phyloP scores from a whole-genome alignment of 352 stramenopile genomes.

The Globisporangium yorkense region DNA sequence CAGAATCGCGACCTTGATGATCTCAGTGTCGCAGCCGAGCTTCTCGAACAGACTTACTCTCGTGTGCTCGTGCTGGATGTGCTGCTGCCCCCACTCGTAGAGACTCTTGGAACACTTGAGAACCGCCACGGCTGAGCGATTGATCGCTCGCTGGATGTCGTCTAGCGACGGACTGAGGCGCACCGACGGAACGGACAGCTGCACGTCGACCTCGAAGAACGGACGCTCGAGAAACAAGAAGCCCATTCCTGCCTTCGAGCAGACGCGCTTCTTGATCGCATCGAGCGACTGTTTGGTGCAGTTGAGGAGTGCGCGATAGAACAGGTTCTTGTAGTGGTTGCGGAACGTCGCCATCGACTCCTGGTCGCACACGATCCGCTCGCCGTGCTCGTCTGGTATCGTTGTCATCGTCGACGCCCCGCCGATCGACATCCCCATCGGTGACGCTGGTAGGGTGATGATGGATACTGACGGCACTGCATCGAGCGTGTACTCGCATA shows the following conservation, averaged over 20 bases:
- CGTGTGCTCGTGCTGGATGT: conserved; percentile 38
- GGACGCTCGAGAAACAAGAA: conserved; percentile 81
- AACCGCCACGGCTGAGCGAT: conserved; percentile 68
- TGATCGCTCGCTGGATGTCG: conserved; percentile 84
- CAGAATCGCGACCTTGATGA: conserved; percentile 85
- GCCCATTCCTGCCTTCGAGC: conserved; percentile 65
- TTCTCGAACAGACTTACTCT: conserved; percentile 74
- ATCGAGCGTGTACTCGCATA: conserved; percentile 69
- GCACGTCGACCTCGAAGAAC: conserved; percentile 87
- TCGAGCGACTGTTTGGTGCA: conserved; percentile 77
- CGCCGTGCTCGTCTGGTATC: conserved; percentile 8
- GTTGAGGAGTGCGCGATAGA: conserved; percentile 76
- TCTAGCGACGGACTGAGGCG: conserved; percentile 75
- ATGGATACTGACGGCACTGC: conserved; percentile 7
- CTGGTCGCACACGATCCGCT: conserved; percentile 23
- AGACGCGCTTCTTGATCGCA: conserved; percentile 80
- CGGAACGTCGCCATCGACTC: conserved; percentile 46
- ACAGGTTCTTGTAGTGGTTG: conserved; percentile 75
- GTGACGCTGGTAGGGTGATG: conserved; percentile 5
- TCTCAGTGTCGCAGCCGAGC: conserved; percentile 82
- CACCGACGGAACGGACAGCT: conserved; percentile 77
- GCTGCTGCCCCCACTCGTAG: conserved; percentile 75
- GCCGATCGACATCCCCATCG: conserved; percentile 8
- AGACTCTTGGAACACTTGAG: conserved; percentile 79
- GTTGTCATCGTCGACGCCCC: conserved; percentile 2